Evolutionary conservation across 2,329 filamentous ascomycete species (phyloP).

Genomic region (Incumbomyces delicatus): DNA sequence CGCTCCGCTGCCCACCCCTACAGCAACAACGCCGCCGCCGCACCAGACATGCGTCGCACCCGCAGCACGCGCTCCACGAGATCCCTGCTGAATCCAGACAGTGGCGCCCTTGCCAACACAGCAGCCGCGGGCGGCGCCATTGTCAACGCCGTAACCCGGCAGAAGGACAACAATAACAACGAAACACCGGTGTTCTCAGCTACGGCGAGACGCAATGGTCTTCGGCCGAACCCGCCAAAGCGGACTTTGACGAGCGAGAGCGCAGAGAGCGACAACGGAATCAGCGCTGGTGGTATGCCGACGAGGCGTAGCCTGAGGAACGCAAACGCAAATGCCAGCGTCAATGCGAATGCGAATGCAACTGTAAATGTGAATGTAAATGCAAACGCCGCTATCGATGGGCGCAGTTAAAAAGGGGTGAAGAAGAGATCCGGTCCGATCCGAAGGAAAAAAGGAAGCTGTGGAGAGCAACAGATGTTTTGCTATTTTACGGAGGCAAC

Average conservation of each 20-base stretch:
- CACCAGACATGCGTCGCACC: too few relatives aligned
- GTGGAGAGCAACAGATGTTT: too few relatives aligned
- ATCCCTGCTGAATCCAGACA: neutral
- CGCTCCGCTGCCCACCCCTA: too few relatives aligned
- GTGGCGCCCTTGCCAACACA: neutral
- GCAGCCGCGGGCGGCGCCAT: neutral
- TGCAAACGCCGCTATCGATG: neutral
- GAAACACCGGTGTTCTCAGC: neutral
- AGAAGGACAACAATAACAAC: neutral
- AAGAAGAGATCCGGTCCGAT: too few relatives aligned
- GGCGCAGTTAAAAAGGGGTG: too few relatives aligned
- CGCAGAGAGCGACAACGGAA: too few relatives aligned
- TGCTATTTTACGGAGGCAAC: too few relatives aligned
- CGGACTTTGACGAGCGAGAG: neutral
- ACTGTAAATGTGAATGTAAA: neutral
- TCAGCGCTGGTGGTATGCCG: too few relatives aligned
- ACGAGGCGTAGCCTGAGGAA: too few relatives aligned
- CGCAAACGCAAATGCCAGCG: too few relatives aligned
- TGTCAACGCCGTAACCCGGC: neutral
- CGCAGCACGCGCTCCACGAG: neutral
- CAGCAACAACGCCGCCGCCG: too few relatives aligned
- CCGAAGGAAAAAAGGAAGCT: too few relatives aligned
- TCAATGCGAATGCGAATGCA: neutral
- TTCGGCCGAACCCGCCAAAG: neutral
- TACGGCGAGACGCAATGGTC: neutral